Conservation (phyloP, 148 eudicot species). For the Camellia granthamiana region DNA sequence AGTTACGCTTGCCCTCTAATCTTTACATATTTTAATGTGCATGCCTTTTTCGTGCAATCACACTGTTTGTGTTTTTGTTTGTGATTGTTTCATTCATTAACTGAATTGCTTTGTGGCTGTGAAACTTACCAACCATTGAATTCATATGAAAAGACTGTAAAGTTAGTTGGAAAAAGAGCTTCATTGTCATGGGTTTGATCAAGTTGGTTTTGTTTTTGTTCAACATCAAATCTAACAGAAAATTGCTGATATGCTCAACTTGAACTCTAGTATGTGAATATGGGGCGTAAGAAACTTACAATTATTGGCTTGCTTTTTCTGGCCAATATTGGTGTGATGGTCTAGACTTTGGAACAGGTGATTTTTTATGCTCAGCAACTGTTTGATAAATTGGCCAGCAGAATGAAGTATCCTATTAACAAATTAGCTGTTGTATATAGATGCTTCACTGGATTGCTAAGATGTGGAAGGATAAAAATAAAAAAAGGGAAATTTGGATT, state of each 20-base stretch:
- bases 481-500: neutral
- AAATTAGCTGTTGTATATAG: neutral
- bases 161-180: neutral
- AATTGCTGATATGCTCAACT: neutral
- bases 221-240: neutral
- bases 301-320: neutral
- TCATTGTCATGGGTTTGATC: neutral
- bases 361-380: neutral
- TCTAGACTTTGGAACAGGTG: neutral
- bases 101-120: neutral
- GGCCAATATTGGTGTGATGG: neutral
- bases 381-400: neutral
- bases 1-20: neutral
- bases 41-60: neutral
- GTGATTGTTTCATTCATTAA: neutral
- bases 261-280: neutral
- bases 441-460: neutral
- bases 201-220: neutral
- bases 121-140: neutral
- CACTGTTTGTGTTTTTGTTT: neutral
- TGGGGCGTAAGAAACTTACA: neutral
- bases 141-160: neutral
- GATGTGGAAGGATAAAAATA: neutral
- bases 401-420: neutral
- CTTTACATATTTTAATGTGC: neutral